Base-by-base conservation (phyloP, 805 yeast genomes). In the Wickerhamomyces queroliae region DNA sequence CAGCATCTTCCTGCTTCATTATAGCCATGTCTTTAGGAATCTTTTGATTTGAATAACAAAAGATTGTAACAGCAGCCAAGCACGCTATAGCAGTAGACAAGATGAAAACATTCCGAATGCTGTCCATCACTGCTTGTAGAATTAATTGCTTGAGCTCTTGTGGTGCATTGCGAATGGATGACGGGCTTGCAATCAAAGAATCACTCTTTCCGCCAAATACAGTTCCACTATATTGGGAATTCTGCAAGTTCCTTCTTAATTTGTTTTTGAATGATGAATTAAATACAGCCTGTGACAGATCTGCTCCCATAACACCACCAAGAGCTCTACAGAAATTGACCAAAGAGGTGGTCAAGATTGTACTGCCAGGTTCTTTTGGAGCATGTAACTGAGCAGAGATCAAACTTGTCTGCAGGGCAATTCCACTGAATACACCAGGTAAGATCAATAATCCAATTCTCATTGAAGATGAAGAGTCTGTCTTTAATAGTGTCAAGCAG, bases 351-450 rank as follows among this genome's bases (percentile, higher is more conserved):
- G 72, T 58, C 54, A 73, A 47, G 32, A 75, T 71, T 6, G 61
- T 57, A 1, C 70, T 63, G 10, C 80, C 79, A 2, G 70, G 65
- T 1, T 59, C 50, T 43, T 72, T 71, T 22, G 80, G 80, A 5
- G 78, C 74, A 19, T 59, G 49, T 8, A 62, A 30, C 41, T 63
- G 67, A 12, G 55, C 46, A 17, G 61, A 50, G 30, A 62, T 43
- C 35, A 62, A 25, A 5, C 58, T 45, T n/a, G 61, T 40, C 45
- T 66, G 72, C 47, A 64, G 44, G 22, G 51, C 43, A 6, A 54
- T 36, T 18, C 72, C 74, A 27, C 65, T 47, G 3, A 59, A 61
- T 10, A 62, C 38, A 39, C 72, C 72, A 3, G 63, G 59, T 15
- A 66, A 52, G 30, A 68, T 63, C 34, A 65, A 41, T 16, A 54